Base-by-base conservation (phyloP, 2,329 filamentous ascomycete genomes). In the Alternaria postmessia region DNA sequence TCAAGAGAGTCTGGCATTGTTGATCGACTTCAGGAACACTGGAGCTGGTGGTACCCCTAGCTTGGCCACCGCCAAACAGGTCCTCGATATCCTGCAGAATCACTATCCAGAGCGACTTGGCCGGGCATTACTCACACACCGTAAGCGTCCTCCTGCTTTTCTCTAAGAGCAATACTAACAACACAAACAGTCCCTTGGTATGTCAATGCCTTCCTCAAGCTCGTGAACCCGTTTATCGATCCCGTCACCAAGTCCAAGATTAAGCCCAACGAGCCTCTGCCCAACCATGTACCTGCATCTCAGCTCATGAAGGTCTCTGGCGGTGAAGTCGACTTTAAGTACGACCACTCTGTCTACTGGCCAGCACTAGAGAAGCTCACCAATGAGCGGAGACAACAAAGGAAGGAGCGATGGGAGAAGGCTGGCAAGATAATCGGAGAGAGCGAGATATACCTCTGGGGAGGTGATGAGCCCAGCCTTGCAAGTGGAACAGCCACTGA, bases 171-270 rank as follows among this genome's bases (percentile, higher is more conserved):
- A n/a, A 24, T 51, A 39, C 56, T 64, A 30, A 69, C 42, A 47
- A 20, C 7, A 18, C 26, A 28, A 48, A 26, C 65, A 94, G 92
- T 97, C 49, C 94, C 94, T 0, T 97, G 92, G 88, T 86, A 96
- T 65, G 92, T 98, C 62, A 90, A 88, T 79, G 91, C 91, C 51
- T 99, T 99, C 85, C 96, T 98, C 86, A 97, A 96, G 81, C 83
- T 97, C 71, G 94, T 99, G 80, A 93, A 89, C 5, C 93, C 94
- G 39, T 97, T 99, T 81, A 97, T 99, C 81, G 95, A 99, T 79
- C 95, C 95, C 7, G 83, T 94, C 71, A 99, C 95, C 9, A 89
- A 91, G 59, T 89, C 95, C 74, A 99, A 99, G 84, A 89, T 99
- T 82, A 96, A 95, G 82, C 97, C 97, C 85, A 97, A 98, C 83